Evolutionary conservation across 371 early-diverging fungal species (phyloP), one percentile per base, ranked within the genome.

Genomic region (Mucor piriformis): DNA sequence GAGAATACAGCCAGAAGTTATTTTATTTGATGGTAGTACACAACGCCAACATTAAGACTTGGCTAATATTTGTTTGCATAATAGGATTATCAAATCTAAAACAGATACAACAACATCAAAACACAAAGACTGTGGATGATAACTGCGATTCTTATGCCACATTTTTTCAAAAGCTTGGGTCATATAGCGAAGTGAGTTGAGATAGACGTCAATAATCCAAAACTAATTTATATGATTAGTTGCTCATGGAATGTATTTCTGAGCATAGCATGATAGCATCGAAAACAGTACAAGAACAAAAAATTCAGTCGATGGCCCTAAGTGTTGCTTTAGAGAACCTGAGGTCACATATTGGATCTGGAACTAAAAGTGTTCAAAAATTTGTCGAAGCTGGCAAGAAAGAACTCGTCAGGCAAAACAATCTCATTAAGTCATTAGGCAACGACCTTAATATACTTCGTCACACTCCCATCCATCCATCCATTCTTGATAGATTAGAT

Each of bases 271-370:
- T 66, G 11, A 38, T 81, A 20, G 77, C 83, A 32, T 73, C 74
- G 54, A 62, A 61, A 2, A 73, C 82, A 18, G 76, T 81, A 29
- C 72, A 76, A 21, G 83, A 84, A 38, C 81, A 82, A 43, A 74
- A 79, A 32, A 59, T 74, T 2, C 87, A 87, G 54, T 65, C 74
- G 23, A 77, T 79, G 74, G 87, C 87, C 16, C 59, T 87, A 8
- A 78, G 77, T 27, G 87, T 84, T 0, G 87, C 85, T 3, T 52
- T 85, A 43, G 76, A 79, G n/a, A 87, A 85, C 54, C 54, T 87
- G 12, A 82, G 80, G 35, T 63, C 80, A 0, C 84, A 86, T 54
- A 73, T 69, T 20, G 66, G 59, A 52, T 65, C 54, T 0, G 50
- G 54, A n/a, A 47, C 53, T 7, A 33, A 64, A 24, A 50, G 43